A percentile compares a stretch with the other conserved stretches of the same genome.
phyloP scores from a whole-genome alignment of 306 rosid genomes.

The Comarum palustre region DNA sequence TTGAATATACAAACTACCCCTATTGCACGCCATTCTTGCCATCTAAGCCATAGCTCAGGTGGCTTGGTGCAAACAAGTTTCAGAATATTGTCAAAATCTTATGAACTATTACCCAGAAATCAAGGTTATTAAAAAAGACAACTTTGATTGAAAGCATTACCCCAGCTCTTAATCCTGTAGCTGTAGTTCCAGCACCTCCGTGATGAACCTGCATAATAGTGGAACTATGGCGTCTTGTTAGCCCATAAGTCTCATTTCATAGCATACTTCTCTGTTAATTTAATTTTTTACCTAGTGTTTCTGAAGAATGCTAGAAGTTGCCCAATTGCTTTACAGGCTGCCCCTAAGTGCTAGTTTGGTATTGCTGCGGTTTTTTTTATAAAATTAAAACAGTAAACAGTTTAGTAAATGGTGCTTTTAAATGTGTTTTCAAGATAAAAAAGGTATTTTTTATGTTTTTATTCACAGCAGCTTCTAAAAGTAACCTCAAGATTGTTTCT shows the following conservation, averaged over 20 bases:
- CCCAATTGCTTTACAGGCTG: not conserved
- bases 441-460: too few relatives aligned
- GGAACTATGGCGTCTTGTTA: constrained; percentile 6
- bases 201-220: constrained; percentile 79
- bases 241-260: not conserved
- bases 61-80: not conserved
- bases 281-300: not conserved
- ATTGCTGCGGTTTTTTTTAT: too few relatives aligned
- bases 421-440: too few relatives aligned
- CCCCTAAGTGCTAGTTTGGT: too few relatives aligned
- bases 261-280: not conserved
- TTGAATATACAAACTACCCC: constrained; percentile 3
- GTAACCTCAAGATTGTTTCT: too few relatives aligned
- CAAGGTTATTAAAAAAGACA: constrained; percentile 8
- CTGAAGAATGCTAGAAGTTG: not conserved
- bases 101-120: constrained; percentile 2
- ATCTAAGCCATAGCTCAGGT: not conserved
- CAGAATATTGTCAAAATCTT: not conserved
- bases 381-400: too few relatives aligned
- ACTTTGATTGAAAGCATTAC: constrained; percentile 42
- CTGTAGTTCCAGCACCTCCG: constrained; percentile 98
- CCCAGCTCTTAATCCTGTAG: constrained; percentile 93
- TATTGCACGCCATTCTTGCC: not conserved
- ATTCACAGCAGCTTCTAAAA: too few relatives aligned
- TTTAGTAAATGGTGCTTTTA: too few relatives aligned